Percentiles rank a stretch among this genome's conserved stretches.
Conservation (phyloP, 768 basidiomycete species). For the Mycena alexandri region DNA sequence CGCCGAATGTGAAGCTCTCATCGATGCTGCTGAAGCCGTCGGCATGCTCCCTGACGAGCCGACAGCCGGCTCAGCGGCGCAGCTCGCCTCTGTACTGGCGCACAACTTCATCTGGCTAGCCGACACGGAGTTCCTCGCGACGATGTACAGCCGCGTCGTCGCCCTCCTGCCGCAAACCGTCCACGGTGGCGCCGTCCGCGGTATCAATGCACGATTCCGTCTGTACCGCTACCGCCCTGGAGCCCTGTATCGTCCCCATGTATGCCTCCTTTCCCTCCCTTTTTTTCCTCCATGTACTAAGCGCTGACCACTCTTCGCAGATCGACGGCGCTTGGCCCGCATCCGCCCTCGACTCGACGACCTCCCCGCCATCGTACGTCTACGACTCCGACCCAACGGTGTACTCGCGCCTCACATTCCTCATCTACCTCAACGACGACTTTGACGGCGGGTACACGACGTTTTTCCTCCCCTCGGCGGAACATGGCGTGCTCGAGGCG, state of each 20-base stretch:
- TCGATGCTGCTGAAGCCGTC: constrained; percentile 59
- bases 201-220: constrained; percentile 63
- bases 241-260: constrained; percentile 64
- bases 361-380: constrained; percentile 57
- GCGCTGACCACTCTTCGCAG: constrained; percentile 33
- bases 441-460: constrained; percentile 65
- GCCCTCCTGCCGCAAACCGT: constrained; percentile 56
- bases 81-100: constrained; percentile 59
- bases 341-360: constrained; percentile 55
- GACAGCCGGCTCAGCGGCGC: constrained; percentile 57
- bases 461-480: constrained; percentile 63
- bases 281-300: no score
- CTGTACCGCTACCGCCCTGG: constrained; percentile 65
- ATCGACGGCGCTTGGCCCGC: constrained; percentile 70
- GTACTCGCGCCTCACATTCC: constrained; percentile 61
- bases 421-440: constrained; percentile 65
- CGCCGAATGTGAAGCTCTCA: constrained; percentile 58
- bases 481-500: constrained; percentile 59
- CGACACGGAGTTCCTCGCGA: constrained; percentile 55
- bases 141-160: constrained; percentile 57
- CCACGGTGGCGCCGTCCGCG: constrained; percentile 57
- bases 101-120: constrained; percentile 69
- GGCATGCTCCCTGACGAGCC: constrained; percentile 67
- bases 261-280: constrained; percentile 21
- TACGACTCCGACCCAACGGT: constrained; percentile 63